Evolutionary conservation across 2,329 filamentous ascomycete species (phyloP), one percentile per base, ranked within the genome.

Genomic region (Penicillium sp.): DNA sequence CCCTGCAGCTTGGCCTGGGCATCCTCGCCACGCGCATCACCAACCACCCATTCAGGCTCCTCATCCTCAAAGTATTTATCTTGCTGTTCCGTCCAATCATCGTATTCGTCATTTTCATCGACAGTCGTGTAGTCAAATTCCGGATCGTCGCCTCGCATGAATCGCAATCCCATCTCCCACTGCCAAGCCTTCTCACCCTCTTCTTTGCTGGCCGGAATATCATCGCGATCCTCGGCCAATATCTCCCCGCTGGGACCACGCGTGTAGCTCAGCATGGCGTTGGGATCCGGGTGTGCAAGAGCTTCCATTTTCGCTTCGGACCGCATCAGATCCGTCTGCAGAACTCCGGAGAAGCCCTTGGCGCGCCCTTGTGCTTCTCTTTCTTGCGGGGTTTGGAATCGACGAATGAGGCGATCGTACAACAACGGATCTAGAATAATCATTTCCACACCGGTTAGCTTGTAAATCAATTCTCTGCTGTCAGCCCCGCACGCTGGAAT

Each of bases 21-120:
- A 42, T 75, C 73, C 3, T 71, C 72, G 24, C 74, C 75, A 13
- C 74, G 76, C 2, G 81, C 73, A 7, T 77, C 79, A 55, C 81
- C 83, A 42, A 81, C 80, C 33, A 85, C 81, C 85, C 89, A 92
- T 53, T 83, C 83, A 0, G 90, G 89, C 68, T 91, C 89, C 80
- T 96, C 90, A 6, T 88, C 87, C 24, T 93, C 91, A 72, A 96
- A 93, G 81, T 91, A 96, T 22, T 83, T 84, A 40, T 96, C 91
- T 75, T 94, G 84, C 66, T 85, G 83, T 80, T 86, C 81, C 72
- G 83, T 76, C 82, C 78, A 74, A 76, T 89, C 86, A 73, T 96
- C 92, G 59, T 88, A 89, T 22, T 88, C 88, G 33, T 92, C 88
- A 70, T 90, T 88, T 38, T 81, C 80, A 72, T 97, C 93, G 5